Conservation (phyloP, 78 protist species). For the Dictyostelium firmibasis region DNA sequence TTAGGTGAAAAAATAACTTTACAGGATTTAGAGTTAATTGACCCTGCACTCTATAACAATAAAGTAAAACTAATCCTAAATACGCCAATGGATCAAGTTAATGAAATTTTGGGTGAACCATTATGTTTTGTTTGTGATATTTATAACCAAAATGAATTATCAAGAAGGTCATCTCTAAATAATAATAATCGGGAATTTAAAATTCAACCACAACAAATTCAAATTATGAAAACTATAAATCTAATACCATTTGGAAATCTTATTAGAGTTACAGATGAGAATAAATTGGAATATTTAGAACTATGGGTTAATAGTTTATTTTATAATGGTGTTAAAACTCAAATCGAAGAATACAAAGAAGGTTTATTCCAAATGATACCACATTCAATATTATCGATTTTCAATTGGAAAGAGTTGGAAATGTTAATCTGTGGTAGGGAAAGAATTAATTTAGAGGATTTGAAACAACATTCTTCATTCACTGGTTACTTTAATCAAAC, state of each 20-base stretch:
- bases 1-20: conserved; percentile 13
- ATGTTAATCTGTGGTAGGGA: conserved; percentile 34
- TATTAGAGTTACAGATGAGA: conserved; percentile 55
- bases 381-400: conserved; percentile 13
- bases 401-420: conserved; percentile 62
- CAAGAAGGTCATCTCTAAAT: neutral
- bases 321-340: conserved; percentile 28
- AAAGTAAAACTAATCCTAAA: neutral
- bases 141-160: neutral
- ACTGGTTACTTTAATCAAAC: conserved; percentile 48
- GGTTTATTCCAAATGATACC: conserved; percentile 64
- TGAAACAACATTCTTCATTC: conserved; percentile 20
- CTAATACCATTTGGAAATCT: conserved; percentile 72
- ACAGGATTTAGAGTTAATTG: conserved; percentile 20
- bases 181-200: neutral
- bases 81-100: conserved; percentile 59
- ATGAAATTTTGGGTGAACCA: conserved; percentile 54
- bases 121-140: conserved; percentile 9
- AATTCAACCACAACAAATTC: neutral
- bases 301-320: conserved; percentile 36
- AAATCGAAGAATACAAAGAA: conserved; percentile 48
- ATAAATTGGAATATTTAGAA: conserved; percentile 55
- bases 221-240: conserved; percentile 5
- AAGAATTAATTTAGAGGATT: conserved; percentile 38
- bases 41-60: conserved; percentile 26